Evolutionary conservation across 345 rosid genomes (phyloP), one percentile per base, ranked within the genome.

Genomic region (Syzygium jambos): DNA sequence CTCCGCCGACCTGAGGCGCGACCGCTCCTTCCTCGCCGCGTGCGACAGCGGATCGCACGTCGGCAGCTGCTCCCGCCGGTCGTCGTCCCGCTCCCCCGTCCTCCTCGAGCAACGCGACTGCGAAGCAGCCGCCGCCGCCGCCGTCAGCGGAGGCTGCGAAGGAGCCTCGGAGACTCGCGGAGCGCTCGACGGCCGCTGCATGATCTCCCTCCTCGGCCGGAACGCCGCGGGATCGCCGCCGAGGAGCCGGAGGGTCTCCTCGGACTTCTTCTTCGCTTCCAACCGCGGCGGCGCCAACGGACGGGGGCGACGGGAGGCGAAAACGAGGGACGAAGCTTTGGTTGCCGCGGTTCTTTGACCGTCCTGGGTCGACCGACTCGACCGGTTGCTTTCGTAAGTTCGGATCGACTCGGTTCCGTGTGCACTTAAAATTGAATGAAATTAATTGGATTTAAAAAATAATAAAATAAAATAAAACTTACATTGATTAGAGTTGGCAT

Each of bases 141-240:
- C 1, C 80, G 46, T 6, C 12, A 46, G 12, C 12, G 61, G n/a
- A 9, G n/a, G 61, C 13, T 27, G 61, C 27, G 78, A 19, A 10
- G 80, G 80, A 38, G 80, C 95, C 46, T 91, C 95, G 17, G 90
- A 85, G 86, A 92, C 92, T 68, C 91, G 90, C 2, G 91, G 88
- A 78, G 90, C 85, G 89, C 96, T 92, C 78, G 96, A 83, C 6
- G 97, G 93, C 89, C 99, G 91, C 84, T 90, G 96, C 98, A 96
- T 95, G 92, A 91, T 89, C 88, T 73, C 82, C 82, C 2, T 38
- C 27, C 82, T 38, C 82, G 82, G 1, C 14, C 15, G 27, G 12
- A 38, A 38, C 82, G 49, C 49, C 27, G 27, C 38, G 17, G 49
- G 82, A 38, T 38, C 82, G 15, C 49, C 82, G 49, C 49, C 80